Evolutionary conservation across 2,329 filamentous ascomycete genomes (phyloP), one percentile per base, ranked within the genome.

Genomic region (Fusarium albosuccineum): DNA sequence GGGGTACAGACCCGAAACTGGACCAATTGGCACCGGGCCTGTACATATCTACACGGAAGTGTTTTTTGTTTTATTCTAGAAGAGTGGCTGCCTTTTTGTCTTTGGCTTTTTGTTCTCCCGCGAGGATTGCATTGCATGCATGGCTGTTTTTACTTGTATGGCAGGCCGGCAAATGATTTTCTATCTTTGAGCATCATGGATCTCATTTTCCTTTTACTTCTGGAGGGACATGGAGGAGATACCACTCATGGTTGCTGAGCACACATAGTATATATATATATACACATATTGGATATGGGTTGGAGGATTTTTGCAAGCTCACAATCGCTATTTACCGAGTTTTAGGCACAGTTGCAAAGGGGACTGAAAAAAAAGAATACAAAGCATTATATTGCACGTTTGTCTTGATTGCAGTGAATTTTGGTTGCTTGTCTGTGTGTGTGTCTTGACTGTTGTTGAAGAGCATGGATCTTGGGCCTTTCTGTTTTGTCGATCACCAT

Each of bases 1-100:
- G 49, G 67, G 66, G 68, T 73, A 62, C 70, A 33, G 68, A 70
- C 70, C 68, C 64, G 58, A 60, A 61, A 54, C 59, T 57, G 27
- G 58, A 70, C 58, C 58, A 66, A 50, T 59, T 50, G 40, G 57
- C 46, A 62, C 39, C 59, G 40, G 41, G 17, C 37, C 53, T 62
- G 61, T 57, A 63, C 71, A 57, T 66, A 73, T 55, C 72, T 70
- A 72, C 45, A 59, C 57, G 49, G 37, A 57, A 53, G 49, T 42
- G 50, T 68, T 36, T 65, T 60, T 61, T 46, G 17, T 53, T 46
- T 30, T 22, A 22, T 17, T 62, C 36, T 66, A 68, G 60, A 46
- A 65, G 64, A 62, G 57, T 22, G 17, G 17, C 17, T 22, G 65
- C 52, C n/a, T 30, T 46, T 4, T 46, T 54, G 54, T 33, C 30